Evolutionary conservation across 441 rosid species (phyloP), one percentile per base, ranked within the genome.

Genomic region (Adansonia madagascariensis): DNA sequence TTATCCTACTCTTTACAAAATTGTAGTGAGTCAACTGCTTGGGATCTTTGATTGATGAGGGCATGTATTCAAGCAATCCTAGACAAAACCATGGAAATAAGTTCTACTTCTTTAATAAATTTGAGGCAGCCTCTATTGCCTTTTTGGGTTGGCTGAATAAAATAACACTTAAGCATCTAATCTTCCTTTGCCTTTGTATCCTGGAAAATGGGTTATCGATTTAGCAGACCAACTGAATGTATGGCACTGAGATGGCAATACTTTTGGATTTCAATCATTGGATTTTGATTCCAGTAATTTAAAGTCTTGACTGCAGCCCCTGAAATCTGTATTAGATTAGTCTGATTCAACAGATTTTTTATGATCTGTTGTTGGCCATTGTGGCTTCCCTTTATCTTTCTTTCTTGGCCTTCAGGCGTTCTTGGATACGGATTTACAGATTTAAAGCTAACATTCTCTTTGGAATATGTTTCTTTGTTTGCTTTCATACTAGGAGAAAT

Each of bases 211-310:
- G 56, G 14, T 78, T 71, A 78, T 52, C 0, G 17, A 80, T 72
- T 71, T 80, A 75, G 76, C 78, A 80, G 84, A 75, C 76, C 80
- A 79, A 71, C 79, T 59, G 81, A 82, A 78, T 82, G 83, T 79
- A 74, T 80, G 84, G 83, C 86, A 81, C 82, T 79, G 59, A 79
- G 84, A 86, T 71, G 77, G 84, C 87, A 79, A 71, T 77, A 69
- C 84, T 81, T 81, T 89, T 77, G 84, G 83, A 71, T 81, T 50
- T 81, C 87, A 92, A 90, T 94, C 85, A 94, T 90, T 88, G 83
- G 91, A 82, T 85, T 90, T 90, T 75, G 92, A 91, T 92, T 86
- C 94, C 84, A 76, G 64, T 73, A 85, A 82, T 80, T 81, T 79
- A 27, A 80, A 73, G 79, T 57, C 81, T 77, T 82, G 84, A 84